phyloP scores from a whole-genome alignment of 2,329 filamentous ascomycete genomes.

The Coniochaeta sp. region DNA sequence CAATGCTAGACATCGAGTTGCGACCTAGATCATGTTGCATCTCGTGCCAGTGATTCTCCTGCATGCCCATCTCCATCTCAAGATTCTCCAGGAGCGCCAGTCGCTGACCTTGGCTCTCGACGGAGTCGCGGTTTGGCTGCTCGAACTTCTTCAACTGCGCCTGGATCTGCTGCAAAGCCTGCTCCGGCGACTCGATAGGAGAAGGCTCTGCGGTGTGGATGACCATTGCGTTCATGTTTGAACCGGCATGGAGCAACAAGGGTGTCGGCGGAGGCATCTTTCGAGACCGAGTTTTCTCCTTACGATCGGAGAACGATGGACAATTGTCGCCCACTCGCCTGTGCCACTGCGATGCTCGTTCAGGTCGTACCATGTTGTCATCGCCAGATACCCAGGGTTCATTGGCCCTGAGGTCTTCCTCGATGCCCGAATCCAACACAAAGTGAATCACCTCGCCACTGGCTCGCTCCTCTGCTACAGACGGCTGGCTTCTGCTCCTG shows the following conservation, averaged over 20 bases:
- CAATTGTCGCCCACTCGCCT: conserved; percentile 50
- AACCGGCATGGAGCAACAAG: conserved; percentile 37
- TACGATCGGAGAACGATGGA: conserved; percentile 50
- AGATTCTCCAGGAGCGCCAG: conserved; percentile 48
- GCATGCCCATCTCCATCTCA: conserved; percentile 53
- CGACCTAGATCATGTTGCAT: conserved; percentile 45
- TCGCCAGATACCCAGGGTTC: conserved; percentile 4
- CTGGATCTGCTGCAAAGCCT: conserved; percentile 41
- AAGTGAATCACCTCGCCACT: conserved; percentile 32
- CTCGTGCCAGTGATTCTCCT: conserved; percentile 52
- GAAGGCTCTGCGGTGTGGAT: conserved; percentile 41
- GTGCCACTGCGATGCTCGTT: conserved; percentile 35
- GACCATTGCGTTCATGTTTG: conserved; percentile 29
- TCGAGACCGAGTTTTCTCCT: conserved; percentile 33
- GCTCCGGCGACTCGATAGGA: conserved; percentile 39
- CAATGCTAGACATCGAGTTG: conserved; percentile 41
- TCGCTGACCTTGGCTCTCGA: conserved; percentile 31
- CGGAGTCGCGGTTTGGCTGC: conserved; percentile 24
- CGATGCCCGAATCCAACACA: conserved; percentile 29
- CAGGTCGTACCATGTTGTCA: conserved; percentile 12
- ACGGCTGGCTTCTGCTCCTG: not conserved
- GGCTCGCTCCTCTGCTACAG: conserved; percentile 15
- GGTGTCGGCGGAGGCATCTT: conserved; percentile 51
- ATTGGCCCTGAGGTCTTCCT: not conserved
- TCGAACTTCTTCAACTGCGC: conserved; percentile 44